Percentiles rank a stretch among this genome's conserved stretches.
These are phyloP conservation scores for Camillea tinctor DNA, from an alignment of 2,329 filamentous ascomycete genomes.

Conservation along the genomic window DNA sequence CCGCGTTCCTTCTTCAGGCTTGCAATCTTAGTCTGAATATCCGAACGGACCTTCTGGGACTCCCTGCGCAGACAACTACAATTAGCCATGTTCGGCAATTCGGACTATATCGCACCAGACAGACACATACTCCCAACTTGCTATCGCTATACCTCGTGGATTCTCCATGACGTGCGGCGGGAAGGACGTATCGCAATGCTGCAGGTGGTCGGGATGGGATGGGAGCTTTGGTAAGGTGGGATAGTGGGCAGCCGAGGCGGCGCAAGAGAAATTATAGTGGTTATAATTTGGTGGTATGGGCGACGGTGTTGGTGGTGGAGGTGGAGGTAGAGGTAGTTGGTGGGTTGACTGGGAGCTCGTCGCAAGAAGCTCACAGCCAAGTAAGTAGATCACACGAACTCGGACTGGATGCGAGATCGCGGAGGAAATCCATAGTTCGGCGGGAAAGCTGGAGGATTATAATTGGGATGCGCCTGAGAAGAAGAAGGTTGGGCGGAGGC, in stretches of 20 bases:
- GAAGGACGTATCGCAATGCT: conserved; percentile 2
- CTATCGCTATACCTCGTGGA: conserved; percentile 26
- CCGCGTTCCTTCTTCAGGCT: conserved; percentile 30
- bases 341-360: conserved; percentile 16
- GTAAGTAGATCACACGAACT: conserved; percentile 33
- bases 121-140: conserved; percentile 29
- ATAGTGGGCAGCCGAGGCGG: conserved; percentile 15
- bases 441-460: conserved; percentile 16
- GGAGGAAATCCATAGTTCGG: conserved; percentile 34
- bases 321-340: conserved; percentile 9
- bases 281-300: conserved; percentile 1
- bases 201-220: conserved; percentile 5
- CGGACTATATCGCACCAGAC: neutral
- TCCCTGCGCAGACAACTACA: conserved; percentile 13
- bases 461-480: conserved; percentile 21
- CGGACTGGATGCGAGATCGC: conserved; percentile 22
- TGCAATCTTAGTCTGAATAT: conserved; percentile 24
- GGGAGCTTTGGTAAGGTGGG: conserved; percentile 2
- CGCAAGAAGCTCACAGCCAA: conserved; percentile 29
- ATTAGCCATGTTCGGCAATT: conserved; percentile 14
- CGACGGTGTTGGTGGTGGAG: conserved; percentile 13
- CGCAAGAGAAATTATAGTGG: conserved; percentile 11
- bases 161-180: conserved; percentile 23
- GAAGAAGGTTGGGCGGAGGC: conserved; percentile 7
- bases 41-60: conserved; percentile 30